A percentile compares a stretch with the other conserved stretches of the same genome.
Conservation (phyloP, 108 stramenopile species). For the Fistulifera solaris region DNA sequence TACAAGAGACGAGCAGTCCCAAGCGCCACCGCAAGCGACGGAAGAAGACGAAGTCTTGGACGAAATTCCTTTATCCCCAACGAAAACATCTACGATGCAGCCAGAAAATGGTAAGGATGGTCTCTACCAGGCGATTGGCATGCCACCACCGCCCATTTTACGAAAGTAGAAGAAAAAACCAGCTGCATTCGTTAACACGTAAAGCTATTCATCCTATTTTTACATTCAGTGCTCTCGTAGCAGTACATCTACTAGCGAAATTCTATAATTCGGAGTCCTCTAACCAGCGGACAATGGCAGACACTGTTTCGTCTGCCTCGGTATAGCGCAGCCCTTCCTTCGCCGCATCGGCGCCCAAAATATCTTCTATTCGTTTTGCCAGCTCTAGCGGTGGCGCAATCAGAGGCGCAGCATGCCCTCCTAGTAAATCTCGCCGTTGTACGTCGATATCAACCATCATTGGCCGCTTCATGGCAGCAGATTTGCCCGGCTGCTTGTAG, state of each 20-base stretch:
- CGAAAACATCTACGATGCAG: too few relatives aligned
- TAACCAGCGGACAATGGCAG: constrained; percentile 63
- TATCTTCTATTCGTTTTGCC: constrained; percentile 49
- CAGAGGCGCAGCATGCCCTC: constrained; percentile 66
- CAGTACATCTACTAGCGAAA: too few relatives aligned
- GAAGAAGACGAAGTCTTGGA: neutral
- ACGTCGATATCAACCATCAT: constrained; percentile 82
- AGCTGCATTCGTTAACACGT: too few relatives aligned
- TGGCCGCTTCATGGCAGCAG: constrained; percentile 82
- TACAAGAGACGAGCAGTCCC: too few relatives aligned
- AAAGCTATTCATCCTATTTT: too few relatives aligned
- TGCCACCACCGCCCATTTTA: constrained; percentile 39
- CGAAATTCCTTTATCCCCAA: constrained; percentile 2
- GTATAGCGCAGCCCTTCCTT: constrained; percentile 33
- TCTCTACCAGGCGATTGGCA: constrained; percentile 36
- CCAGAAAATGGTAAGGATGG: neutral
- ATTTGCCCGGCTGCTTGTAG: constrained; percentile 77
- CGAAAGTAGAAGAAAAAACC: too few relatives aligned
- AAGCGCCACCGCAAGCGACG: too few relatives aligned
- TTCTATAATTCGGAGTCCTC: constrained; percentile 56
- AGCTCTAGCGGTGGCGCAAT: constrained; percentile 54
- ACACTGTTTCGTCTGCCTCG: constrained; percentile 44
- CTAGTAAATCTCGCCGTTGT: constrained; percentile 43
- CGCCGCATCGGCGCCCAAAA: constrained; percentile 50
- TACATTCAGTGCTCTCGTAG: too few relatives aligned